phyloP scores from a whole-genome alignment of 2,329 filamentous ascomycete species.

The Chaetomium olivaceum region DNA sequence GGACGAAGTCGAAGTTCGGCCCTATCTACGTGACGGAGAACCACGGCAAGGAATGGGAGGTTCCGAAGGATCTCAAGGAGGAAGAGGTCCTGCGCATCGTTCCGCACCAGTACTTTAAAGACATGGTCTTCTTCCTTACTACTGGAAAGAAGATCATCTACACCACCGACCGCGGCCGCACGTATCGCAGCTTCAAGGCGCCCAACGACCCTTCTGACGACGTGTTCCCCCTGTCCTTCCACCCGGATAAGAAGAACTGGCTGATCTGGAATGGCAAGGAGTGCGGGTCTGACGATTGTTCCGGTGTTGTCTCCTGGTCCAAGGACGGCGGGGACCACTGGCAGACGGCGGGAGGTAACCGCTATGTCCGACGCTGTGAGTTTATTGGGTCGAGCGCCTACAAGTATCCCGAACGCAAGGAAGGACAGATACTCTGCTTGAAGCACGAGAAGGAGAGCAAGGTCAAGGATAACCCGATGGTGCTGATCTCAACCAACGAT shows the following conservation, averaged over 20 bases:
- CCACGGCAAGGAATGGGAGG: constrained; percentile 84
- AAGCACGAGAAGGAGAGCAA: constrained; percentile 64
- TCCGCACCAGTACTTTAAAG: constrained; percentile 78
- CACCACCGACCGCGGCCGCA: constrained; percentile 75
- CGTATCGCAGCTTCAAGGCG: constrained; percentile 71
- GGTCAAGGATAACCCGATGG: constrained; percentile 60
- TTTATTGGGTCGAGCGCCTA: constrained; percentile 72
- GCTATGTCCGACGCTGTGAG: constrained; percentile 78
- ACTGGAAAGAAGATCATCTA: constrained; percentile 67
- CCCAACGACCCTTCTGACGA: constrained; percentile 52
- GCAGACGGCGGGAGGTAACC: constrained; percentile 69
- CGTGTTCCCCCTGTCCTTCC: constrained; percentile 66
- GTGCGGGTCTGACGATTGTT: constrained; percentile 68
- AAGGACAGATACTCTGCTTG: constrained; percentile 61
- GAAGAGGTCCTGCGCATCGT: constrained; percentile 71
- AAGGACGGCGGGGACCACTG: constrained; percentile 79
- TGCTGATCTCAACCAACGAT: constrained; percentile 76
- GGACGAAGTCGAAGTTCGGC: constrained; percentile 48
- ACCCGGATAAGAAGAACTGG: constrained; percentile 84
- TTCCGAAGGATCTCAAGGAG: constrained; percentile 61
- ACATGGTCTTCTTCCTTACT: constrained; percentile 85
- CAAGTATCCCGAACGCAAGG: constrained; percentile 47
- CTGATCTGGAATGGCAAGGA: constrained; percentile 83
- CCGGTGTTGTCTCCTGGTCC: constrained; percentile 72
- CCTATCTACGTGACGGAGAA: constrained; percentile 75